Evolutionary conservation across 176 grass and related monocot genomes (phyloP).

Genomic region (Phoenix dactylifera): DNA sequence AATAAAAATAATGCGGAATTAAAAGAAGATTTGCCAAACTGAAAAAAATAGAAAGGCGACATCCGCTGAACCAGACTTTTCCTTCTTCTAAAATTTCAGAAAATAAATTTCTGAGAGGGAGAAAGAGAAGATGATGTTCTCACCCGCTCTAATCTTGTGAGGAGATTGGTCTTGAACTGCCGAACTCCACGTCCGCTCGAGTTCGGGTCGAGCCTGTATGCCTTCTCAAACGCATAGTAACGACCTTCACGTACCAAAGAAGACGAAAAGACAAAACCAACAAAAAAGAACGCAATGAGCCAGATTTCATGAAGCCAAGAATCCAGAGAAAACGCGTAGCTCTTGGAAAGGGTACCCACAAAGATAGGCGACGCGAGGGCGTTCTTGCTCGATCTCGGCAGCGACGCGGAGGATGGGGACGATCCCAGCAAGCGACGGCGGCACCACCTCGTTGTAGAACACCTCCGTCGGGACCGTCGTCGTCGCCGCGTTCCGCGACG

Average conservation of each 20-base stretch:
- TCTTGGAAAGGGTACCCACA: slow-evolving; percentile 20
- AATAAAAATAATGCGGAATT: too few relatives aligned
- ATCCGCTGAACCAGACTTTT: too few relatives aligned
- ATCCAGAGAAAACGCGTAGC: too few relatives aligned
- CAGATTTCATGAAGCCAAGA: too few relatives aligned
- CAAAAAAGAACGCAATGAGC: too few relatives aligned
- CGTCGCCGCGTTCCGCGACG: slow-evolving; percentile 63
- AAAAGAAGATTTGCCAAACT: too few relatives aligned
- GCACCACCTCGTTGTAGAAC: slow-evolving; percentile 90
- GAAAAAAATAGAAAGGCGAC: too few relatives aligned
- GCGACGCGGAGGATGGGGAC: slow-evolving; percentile 79
- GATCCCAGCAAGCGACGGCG: slow-evolving; percentile 64
- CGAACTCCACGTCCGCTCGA: slow-evolving; percentile 83
- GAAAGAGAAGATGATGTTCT: slow-evolving; percentile 10
- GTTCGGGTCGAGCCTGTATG: slow-evolving; percentile 73
- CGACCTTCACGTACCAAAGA: slow-evolving; percentile 34
- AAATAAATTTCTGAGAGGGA: not conserved
- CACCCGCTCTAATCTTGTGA: slow-evolving; percentile 82
- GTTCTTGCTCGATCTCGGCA: slow-evolving; percentile 73
- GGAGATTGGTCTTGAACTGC: slow-evolving; percentile 82
- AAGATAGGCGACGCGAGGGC: slow-evolving; percentile 83
- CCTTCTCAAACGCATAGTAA: slow-evolving; percentile 93
- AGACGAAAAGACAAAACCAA: too few relatives aligned
- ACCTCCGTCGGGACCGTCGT: slow-evolving; percentile 86
- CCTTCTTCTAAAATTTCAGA: too few relatives aligned